Conservation (phyloP, 352 stramenopile species). For the Globisporangium camurandrum region DNA sequence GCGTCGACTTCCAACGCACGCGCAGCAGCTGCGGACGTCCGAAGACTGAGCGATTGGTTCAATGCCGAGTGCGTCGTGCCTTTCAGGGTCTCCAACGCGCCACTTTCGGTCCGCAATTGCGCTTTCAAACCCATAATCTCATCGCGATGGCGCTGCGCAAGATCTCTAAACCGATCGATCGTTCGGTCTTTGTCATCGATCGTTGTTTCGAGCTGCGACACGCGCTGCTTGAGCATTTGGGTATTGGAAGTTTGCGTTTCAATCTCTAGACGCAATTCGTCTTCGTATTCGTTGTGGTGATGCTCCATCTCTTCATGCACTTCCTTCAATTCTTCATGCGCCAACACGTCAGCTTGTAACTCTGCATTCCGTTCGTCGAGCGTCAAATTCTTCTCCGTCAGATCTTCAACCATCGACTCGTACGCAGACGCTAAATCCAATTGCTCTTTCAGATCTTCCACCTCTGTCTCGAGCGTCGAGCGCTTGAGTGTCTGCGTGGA, state of each 20-base stretch:
- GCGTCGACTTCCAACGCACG: slow-evolving; percentile 63
- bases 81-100: slow-evolving; percentile 66
- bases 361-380: slow-evolving; percentile 78
- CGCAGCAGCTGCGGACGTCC: slow-evolving; percentile 43
- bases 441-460: slow-evolving; percentile 83
- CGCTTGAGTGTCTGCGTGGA: slow-evolving; percentile 45
- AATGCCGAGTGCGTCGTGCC: slow-evolving; percentile 63
- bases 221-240: slow-evolving; percentile 49
- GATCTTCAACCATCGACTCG: slow-evolving; percentile 82
- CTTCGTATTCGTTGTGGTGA: slow-evolving; percentile 78
- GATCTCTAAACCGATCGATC: slow-evolving; percentile 73
- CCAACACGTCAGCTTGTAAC: slow-evolving; percentile 58
- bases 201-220: slow-evolving; percentile 42
- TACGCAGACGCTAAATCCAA: slow-evolving; percentile 83
- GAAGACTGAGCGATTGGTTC: slow-evolving; percentile 69
- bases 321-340: slow-evolving; percentile 73
- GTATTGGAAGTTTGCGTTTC: slow-evolving; percentile 42
- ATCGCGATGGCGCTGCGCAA: slow-evolving; percentile 54
- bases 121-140: slow-evolving; percentile 69
- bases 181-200: slow-evolving; percentile 77
- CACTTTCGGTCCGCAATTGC: slow-evolving; percentile 61
- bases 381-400: slow-evolving; percentile 85
- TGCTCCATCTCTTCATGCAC: slow-evolving; percentile 87
- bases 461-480: slow-evolving; percentile 43
- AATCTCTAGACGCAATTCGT: slow-evolving; percentile 66